These are phyloP conservation scores for Candida cerambycidarum DNA, from an alignment of 805 yeast species.

Conservation along the genomic window DNA sequence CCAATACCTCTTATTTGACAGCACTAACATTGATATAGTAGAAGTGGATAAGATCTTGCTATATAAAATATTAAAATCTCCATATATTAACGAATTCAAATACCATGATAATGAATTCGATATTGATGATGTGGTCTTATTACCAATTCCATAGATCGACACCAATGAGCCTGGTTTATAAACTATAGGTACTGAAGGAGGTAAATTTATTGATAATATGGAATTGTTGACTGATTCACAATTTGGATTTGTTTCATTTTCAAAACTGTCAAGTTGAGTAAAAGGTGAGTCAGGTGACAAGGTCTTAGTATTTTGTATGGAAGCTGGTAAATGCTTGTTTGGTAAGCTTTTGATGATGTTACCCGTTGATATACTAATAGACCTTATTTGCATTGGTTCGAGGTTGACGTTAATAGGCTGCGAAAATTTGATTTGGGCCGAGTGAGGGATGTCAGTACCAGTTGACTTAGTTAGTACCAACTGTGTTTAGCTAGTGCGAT, in stretches of 20 bases:
- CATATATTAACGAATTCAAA: constrained; percentile 30
- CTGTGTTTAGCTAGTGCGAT: too few species aligned
- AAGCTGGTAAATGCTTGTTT: neutral
- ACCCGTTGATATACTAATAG: constrained; percentile 7
- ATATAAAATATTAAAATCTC: constrained; percentile 45
- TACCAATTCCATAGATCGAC: constrained; percentile 40
- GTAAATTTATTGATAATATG: constrained; percentile 48
- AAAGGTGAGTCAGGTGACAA: neutral
- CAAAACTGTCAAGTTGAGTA: neutral
- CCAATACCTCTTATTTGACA: constrained; percentile 30
- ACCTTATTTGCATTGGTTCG: constrained; percentile 5
- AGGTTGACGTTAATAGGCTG: too few species aligned
- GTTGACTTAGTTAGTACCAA: too few species aligned
- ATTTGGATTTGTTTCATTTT: neutral
- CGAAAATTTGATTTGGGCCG: too few species aligned
- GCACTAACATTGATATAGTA: constrained; percentile 45
- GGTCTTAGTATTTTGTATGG: neutral
- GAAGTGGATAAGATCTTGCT: constrained; percentile 49
- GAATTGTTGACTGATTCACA: constrained; percentile 19
- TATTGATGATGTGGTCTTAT: constrained; percentile 37
- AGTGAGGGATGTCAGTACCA: too few species aligned
- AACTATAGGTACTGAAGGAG: constrained; percentile 58
- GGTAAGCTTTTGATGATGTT: constrained; percentile 2
- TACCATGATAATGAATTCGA: constrained; percentile 5
- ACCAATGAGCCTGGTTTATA: constrained; percentile 50